phyloP scores from a whole-genome alignment of 352 stramenopile species.

The Phytophthora melonis region DNA sequence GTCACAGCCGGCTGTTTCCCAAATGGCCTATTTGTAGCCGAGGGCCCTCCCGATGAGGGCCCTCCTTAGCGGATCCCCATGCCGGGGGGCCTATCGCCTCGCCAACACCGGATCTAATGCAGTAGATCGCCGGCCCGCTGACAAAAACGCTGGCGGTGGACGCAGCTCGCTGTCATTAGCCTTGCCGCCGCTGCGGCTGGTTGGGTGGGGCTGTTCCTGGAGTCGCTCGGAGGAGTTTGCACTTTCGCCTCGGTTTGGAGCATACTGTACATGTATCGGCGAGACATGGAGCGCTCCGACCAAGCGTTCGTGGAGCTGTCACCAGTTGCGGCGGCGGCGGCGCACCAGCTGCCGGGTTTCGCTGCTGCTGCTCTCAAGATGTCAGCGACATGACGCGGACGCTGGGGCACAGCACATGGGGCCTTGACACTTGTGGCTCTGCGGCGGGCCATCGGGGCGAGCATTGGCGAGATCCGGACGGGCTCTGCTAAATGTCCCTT shows the following conservation, averaged over 20 bases:
- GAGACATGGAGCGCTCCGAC: slow-evolving; percentile 24
- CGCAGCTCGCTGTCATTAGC: not conserved
- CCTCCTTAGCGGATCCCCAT: no score
- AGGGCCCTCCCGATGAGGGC: no score
- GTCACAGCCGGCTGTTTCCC: no score
- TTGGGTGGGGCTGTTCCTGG: not conserved
- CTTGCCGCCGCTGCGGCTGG: not conserved
- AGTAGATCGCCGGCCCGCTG: slow-evolving; percentile 21
- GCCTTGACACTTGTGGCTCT: slow-evolving; percentile 36
- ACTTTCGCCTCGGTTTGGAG: slow-evolving; percentile 12
- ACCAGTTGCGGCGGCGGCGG: slow-evolving; percentile 23
- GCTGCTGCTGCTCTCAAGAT: slow-evolving; percentile 36
- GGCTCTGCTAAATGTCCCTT: slow-evolving; percentile 46
- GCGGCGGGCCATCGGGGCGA: slow-evolving; percentile 22
- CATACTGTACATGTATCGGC: no score
- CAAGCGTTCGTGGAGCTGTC: slow-evolving; percentile 23
- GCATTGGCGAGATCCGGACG: slow-evolving; percentile 32
- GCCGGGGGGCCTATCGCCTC: slow-evolving; percentile 23
- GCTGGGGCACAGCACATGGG: slow-evolving; percentile 40
- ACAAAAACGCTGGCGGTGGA: slow-evolving; percentile 24
- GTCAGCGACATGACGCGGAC: slow-evolving; percentile 42
- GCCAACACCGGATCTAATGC: slow-evolving; percentile 25
- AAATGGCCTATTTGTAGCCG: no score
- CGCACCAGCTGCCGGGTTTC: slow-evolving; percentile 26
- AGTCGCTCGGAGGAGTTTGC: not conserved